Conservation (phyloP, 768 basidiomycete species). For the Jaapia argillacea region DNA sequence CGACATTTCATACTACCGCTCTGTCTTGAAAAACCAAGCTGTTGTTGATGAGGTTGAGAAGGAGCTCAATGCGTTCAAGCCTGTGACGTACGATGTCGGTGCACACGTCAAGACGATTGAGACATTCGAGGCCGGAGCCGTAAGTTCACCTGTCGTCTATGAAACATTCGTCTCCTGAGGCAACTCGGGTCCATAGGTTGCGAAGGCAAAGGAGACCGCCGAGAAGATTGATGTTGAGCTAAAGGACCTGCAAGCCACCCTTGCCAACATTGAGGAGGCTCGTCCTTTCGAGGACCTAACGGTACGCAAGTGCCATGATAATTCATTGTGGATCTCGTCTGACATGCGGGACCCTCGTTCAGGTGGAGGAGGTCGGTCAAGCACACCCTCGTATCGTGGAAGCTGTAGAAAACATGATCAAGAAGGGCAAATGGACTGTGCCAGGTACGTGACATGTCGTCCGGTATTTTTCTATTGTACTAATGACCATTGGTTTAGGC, state of each 20-base stretch:
- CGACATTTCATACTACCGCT: conserved; percentile 88
- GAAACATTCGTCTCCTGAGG: conserved; percentile 1
- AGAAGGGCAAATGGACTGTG: conserved; percentile 98
- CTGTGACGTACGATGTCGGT: conserved; percentile 85
- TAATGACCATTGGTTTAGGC: conserved; percentile 27
- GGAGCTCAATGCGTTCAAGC: conserved; percentile 80
- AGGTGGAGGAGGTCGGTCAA: conserved; percentile 84
- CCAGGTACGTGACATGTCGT: conserved; percentile 50
- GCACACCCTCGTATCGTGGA: conserved; percentile 90
- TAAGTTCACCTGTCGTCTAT: conserved; percentile 27
- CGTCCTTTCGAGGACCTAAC: conserved; percentile 97
- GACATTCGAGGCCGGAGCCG: conserved; percentile 93
- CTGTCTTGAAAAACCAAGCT: conserved; percentile 84
- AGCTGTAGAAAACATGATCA: conserved; percentile 88
- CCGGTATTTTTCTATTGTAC: background rate
- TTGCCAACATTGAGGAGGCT: conserved; percentile 94
- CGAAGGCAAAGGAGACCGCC: conserved; percentile 82
- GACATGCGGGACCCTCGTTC: too few relatives aligned
- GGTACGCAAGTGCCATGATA: conserved; percentile 37
- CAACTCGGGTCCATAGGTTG: conserved; percentile 43
- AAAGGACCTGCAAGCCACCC: conserved; percentile 82
- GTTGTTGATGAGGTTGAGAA: conserved; percentile 93
- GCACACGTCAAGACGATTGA: conserved; percentile 92
- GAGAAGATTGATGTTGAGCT: conserved; percentile 87
- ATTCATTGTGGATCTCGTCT: too few relatives aligned